phyloP scores from a whole-genome alignment of 176 grass and related monocot species.

The Urochloa ruziziensis region DNA sequence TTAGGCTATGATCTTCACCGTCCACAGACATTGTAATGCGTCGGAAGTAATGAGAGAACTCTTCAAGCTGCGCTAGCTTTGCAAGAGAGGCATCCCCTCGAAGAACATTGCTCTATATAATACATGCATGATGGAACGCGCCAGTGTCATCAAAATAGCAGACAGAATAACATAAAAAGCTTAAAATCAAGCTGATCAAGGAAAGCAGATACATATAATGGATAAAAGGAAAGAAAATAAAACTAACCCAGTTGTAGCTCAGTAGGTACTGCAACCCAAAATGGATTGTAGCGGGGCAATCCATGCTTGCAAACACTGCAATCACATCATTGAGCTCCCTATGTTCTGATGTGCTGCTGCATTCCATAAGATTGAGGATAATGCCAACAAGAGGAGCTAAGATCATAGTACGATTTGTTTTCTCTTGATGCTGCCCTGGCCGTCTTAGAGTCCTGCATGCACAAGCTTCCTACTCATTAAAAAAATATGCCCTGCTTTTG shows the following conservation, averaged over 20 bases:
- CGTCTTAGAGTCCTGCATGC: slow-evolving; percentile 61
- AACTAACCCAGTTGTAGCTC: slow-evolving; percentile 85
- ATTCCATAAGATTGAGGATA: slow-evolving; percentile 77
- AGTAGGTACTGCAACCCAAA: slow-evolving; percentile 77
- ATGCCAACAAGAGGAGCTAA: slow-evolving; percentile 87
- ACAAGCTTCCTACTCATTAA: slow-evolving; percentile 18
- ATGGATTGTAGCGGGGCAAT: slow-evolving; percentile 73
- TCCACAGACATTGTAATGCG: slow-evolving; percentile 29
- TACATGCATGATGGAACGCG: not conserved
- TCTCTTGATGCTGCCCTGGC: slow-evolving; percentile 62
- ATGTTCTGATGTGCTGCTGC: slow-evolving; percentile 36
- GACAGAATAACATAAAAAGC: not conserved
- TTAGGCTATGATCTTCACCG: slow-evolving; percentile 5
- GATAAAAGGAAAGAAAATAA: slow-evolving; percentile 20
- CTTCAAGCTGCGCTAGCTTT: slow-evolving; percentile 67
- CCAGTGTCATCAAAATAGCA: not conserved
- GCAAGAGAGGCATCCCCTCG: slow-evolving; percentile 54
- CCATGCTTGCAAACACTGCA: slow-evolving; percentile 75
- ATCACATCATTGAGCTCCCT: slow-evolving; percentile 71
- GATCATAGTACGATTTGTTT: slow-evolving; percentile 82
- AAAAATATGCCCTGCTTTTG: not conserved
- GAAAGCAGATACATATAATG: slow-evolving; percentile 21
- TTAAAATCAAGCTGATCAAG: slow-evolving; percentile 1
- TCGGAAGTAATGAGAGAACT: slow-evolving; percentile 62
- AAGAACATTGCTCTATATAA: slow-evolving; percentile 57